A percentile compares a stretch with the other conserved stretches of the same genome.
These are phyloP conservation scores for Ilyonectria destructans DNA, from an alignment of 2,329 filamentous ascomycete species.

Conservation along the genomic window DNA sequence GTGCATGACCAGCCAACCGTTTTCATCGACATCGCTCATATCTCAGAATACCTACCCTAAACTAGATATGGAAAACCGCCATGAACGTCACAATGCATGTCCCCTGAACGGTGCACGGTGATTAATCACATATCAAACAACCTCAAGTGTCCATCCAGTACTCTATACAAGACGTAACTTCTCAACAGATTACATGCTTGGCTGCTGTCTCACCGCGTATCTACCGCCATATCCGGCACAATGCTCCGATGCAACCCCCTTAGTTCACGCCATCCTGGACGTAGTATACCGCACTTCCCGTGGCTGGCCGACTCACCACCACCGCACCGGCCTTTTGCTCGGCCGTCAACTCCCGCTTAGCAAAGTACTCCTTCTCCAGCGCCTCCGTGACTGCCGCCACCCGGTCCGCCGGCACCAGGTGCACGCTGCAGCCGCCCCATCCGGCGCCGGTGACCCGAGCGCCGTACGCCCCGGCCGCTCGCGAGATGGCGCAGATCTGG, in stretches of 20 bases:
- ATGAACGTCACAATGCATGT: not conserved
- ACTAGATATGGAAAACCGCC: not conserved
- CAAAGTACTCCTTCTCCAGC: constrained; percentile 87
- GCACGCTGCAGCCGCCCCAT: constrained; percentile 97
- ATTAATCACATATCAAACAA: not conserved
- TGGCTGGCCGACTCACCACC: constrained; percentile 90
- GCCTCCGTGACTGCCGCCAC: constrained; percentile 84
- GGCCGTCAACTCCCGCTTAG: constrained; percentile 74
- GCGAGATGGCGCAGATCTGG: constrained; percentile 85
- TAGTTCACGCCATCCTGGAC: constrained; percentile 52
- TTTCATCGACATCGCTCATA: not conserved
- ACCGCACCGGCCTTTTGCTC: constrained; percentile 86
- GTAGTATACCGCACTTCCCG: constrained; percentile 74
- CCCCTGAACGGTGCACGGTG: not conserved
- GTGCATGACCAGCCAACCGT: not conserved
- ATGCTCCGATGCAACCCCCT: constrained; percentile 22
- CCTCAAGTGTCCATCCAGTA: too few relatives aligned
- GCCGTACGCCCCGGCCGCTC: constrained; percentile 85
- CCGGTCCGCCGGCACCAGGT: constrained; percentile 89
- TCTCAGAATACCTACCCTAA: not conserved
- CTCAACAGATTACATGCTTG: not conserved
- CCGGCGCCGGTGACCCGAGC: constrained; percentile 92
- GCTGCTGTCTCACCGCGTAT: not conserved
- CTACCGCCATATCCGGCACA: not conserved
- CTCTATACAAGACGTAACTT: not conserved